Base-by-base conservation (phyloP, 208 protist species). In the Crithidia acanthocephali region DNA sequence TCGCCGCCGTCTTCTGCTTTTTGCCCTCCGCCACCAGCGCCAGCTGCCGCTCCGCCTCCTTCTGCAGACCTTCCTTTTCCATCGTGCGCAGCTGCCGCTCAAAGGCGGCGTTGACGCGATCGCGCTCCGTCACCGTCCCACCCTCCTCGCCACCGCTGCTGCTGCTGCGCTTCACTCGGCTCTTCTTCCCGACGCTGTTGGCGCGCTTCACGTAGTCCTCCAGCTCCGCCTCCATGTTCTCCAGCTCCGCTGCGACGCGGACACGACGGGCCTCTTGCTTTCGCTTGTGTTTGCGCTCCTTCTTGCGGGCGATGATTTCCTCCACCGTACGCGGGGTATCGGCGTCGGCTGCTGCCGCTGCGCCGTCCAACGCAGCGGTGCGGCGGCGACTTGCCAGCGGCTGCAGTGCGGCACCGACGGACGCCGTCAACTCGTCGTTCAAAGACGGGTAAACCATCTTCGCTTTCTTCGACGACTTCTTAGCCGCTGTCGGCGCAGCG, bases 231-330 rank as follows among this genome's bases (percentile, higher is more conserved):
- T 92, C 84, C 37, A 84, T 67, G 13, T 80, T 64, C 22, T 77
- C 53, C 20, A 93, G 13, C 33, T 81, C 20, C 25, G 77, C 65
- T 20, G 65, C 64, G n/a, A 92, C 75, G 18, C 84, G 79, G 47
- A 77, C 60, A 0, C 80, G 81, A 32, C 91, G 77, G 25, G 74
- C 74, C 70, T 88, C 88, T 23, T 74, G 62, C 68, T 93, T 92
- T 13, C 84, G 83, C 52, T 64, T 47, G 79, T 94, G 88, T 61
- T 96, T 94, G 50, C 80, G 82, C 53, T 87, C 88, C 71, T 94
- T 96, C 73, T 96, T 96, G 18, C 78, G 57, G 13, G 91, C 88
- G 63, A 95, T 88, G 53, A 92, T 87, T 35, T 85, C 84, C 44
- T 85, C 80, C 9, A 83, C 61, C 0, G 65, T 82, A 33, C 74